Conservation (phyloP, 1,284 basidiomycete species). For the Tranzscheliella williamsii region DNA sequence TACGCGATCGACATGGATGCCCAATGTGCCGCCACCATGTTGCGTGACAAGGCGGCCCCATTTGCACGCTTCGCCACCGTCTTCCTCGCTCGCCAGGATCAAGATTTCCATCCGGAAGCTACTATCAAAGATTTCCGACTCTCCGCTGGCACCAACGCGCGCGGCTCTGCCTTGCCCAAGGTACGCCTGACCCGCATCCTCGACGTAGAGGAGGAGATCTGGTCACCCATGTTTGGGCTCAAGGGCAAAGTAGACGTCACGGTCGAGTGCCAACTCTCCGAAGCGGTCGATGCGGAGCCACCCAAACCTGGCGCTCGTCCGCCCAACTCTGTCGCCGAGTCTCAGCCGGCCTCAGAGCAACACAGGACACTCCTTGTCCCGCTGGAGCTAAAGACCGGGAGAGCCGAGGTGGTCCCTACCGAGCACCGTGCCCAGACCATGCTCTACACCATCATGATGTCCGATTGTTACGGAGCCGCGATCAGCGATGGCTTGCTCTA, state of each 20-base stretch:
- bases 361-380: slow-evolving; percentile 65
- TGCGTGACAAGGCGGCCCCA: slow-evolving; percentile 35
- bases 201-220: slow-evolving; percentile 95
- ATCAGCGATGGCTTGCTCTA: slow-evolving; percentile 78
- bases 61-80: slow-evolving; percentile 48
- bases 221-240: slow-evolving; percentile 90
- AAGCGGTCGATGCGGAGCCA: slow-evolving; percentile 41
- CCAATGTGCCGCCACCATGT: slow-evolving; percentile 12
- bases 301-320: background rate
- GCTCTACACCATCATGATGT: slow-evolving; percentile 89
- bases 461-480: slow-evolving; percentile 76
- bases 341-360: background rate
- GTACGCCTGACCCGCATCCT: slow-evolving; percentile 42
- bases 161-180: slow-evolving; percentile 3
- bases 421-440: slow-evolving; percentile 97
- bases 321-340: background rate
- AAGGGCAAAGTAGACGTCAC: slow-evolving; percentile 95
- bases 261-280: slow-evolving; percentile 65
- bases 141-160: background rate
- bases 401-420: slow-evolving; percentile 66
- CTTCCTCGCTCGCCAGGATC: slow-evolving; percentile 33
- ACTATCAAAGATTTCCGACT: slow-evolving; percentile 13
- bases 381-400: slow-evolving; percentile 96
- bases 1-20: slow-evolving; percentile 38
- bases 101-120: slow-evolving; percentile 34